Percentiles rank a stretch among this genome's conserved stretches.
These are phyloP conservation scores for Lumnitzera racemosa DNA, from an alignment of 345 rosid species.

Conservation along the genomic window DNA sequence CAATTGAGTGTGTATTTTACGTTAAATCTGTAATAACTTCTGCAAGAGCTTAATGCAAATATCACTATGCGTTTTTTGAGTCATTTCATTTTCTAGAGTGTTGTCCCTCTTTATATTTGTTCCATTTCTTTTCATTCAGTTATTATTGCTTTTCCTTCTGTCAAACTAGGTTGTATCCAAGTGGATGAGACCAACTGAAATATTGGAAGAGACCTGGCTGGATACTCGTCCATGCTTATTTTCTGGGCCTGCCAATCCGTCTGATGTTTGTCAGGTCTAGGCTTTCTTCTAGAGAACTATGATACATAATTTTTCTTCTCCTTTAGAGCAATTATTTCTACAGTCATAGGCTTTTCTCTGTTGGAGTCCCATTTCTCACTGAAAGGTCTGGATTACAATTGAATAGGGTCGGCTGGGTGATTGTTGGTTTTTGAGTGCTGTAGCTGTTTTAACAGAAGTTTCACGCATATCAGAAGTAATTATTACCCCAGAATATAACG, in stretches of 20 bases:
- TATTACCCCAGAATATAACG: constrained; percentile 92
- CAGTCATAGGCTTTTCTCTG: too few species aligned
- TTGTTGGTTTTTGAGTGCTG: constrained; percentile 99
- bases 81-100: constrained; percentile 6
- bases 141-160: not conserved
- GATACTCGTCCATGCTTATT: constrained; percentile 78
- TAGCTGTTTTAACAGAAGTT: constrained; percentile 93
- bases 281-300: not conserved
- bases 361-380: too few species aligned
- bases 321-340: too few species aligned
- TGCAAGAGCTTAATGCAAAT: too few species aligned
- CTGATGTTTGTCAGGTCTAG: constrained; percentile 99
- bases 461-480: constrained; percentile 92
- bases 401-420: constrained; percentile 92
- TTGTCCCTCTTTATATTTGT: constrained; percentile 16
- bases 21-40: too few species aligned
- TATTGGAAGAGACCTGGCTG: constrained; percentile 51
- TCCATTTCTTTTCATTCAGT: too few species aligned
- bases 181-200: constrained; percentile 94
- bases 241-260: constrained; percentile 87
- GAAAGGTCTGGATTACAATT: constrained; percentile 1
- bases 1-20: too few species aligned
- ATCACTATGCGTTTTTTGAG: constrained; percentile 3
- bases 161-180: constrained; percentile 77
- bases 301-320: too few species aligned